These are phyloP conservation scores for Diaporthe sp. DNA, from an alignment of 2,329 filamentous ascomycete species.

Conservation along the genomic window DNA sequence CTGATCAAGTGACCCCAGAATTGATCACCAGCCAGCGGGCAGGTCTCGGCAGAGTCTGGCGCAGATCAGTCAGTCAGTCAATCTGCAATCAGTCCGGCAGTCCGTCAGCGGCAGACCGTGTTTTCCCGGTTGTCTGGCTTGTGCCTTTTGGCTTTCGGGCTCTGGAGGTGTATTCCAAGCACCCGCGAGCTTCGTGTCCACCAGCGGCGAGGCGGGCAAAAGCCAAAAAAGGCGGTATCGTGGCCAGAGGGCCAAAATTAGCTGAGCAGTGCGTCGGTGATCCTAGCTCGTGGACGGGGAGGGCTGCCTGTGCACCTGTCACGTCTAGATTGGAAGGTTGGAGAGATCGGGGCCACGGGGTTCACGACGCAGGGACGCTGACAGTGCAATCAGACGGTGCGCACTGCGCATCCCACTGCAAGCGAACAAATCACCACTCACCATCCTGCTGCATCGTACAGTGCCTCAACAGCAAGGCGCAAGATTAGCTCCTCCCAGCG, in stretches of 20 bases:
- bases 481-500: conserved; percentile 15
- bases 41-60: conserved; percentile 11
- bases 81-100: background rate
- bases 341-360: conserved; percentile 19
- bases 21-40: conserved; percentile 31
- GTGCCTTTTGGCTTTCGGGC: background rate
- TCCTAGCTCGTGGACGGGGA: background rate
- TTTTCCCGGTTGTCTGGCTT: background rate
- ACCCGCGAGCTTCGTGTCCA: conserved; percentile 14
- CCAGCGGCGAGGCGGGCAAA: background rate
- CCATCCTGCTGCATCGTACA: background rate
- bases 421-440: background rate
- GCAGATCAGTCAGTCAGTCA: background rate
- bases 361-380: conserved; percentile 1
- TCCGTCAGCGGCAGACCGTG: conserved; percentile 7
- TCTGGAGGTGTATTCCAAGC: background rate
- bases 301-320: conserved; percentile 28
- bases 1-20: conserved; percentile 31
- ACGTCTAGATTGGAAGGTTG: conserved; percentile 18
- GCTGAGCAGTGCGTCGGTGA: conserved; percentile 15
- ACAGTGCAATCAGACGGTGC: background rate
- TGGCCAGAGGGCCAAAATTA: conserved; percentile 26
- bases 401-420: no score
- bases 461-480: background rate
- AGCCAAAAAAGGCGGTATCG: background rate